Evolutionary conservation across 495 filamentous ascomycete genomes (phyloP).

Genomic region (Ascodesmis nigricans): DNA sequence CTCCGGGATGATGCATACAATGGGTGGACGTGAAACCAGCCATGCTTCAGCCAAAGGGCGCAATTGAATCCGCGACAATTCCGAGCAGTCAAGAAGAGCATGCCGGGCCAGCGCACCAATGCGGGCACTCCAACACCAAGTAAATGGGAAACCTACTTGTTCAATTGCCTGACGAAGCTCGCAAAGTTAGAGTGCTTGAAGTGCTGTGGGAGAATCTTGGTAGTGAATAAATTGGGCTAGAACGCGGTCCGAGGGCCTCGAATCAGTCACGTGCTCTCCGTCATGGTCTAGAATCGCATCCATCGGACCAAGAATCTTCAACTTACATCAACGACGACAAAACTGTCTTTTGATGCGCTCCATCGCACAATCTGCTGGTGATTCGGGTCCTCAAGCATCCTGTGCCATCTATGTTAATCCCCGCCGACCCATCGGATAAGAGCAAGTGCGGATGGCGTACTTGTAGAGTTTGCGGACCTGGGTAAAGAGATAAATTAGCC

Average conservation of each 20-base stretch:
- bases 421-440: conserved; percentile 8
- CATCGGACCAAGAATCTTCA: too few species aligned
- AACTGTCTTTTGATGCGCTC: conserved; percentile 85
- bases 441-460: conserved; percentile 33
- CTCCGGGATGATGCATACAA: too few species aligned
- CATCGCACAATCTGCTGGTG: conserved; percentile 86
- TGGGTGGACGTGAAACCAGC: too few species aligned
- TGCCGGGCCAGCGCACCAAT: not conserved
- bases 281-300: too few species aligned
- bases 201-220: conserved; percentile 88
- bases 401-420: conserved; percentile 26
- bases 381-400: conserved; percentile 91
- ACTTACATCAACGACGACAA: conserved; percentile 85
- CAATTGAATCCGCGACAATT: too few species aligned
- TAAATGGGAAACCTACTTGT: conserved; percentile 44
- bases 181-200: conserved; percentile 99
- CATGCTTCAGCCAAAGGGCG: too few species aligned
- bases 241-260: too few species aligned
- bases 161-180: conserved; percentile 92
- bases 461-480: conserved; percentile 98
- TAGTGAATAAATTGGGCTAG: conserved; percentile 96
- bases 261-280: too few species aligned
- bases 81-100: too few species aligned
- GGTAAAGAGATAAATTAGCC: too few species aligned
- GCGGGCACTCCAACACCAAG: not conserved